Percentiles rank a stretch among this genome's conserved stretches.
Evolutionary conservation across 2,329 filamentous ascomycete genomes (phyloP).

Genomic region (Xylaria sp.): DNA sequence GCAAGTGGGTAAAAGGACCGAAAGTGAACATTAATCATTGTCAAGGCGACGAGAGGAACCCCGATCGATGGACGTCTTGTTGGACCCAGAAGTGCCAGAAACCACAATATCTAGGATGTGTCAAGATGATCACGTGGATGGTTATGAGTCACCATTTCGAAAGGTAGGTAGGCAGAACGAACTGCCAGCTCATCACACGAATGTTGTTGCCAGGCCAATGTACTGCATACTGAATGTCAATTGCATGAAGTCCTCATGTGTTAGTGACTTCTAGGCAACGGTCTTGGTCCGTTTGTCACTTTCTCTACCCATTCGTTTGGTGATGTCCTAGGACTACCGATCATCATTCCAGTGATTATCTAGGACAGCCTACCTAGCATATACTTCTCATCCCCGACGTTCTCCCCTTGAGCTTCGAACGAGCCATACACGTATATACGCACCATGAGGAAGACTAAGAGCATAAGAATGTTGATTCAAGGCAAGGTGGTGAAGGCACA

Average conservation of each 20-base stretch:
- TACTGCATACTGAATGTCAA: background rate
- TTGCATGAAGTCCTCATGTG: background rate
- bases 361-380: too few species aligned
- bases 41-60: background rate
- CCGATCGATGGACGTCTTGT: background rate
- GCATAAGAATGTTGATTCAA: too few species aligned
- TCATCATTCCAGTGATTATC: background rate
- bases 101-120: background rate
- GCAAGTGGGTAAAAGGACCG: background rate
- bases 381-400: too few species aligned
- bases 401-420: too few species aligned
- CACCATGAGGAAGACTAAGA: too few species aligned
- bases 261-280: background rate
- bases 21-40: background rate
- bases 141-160: background rate
- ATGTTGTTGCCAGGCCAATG: background rate
- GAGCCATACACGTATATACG: too few species aligned
- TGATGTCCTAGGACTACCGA: too few species aligned
- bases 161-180: background rate
- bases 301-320: background rate
- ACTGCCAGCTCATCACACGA: background rate
- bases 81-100: background rate
- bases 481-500: too few species aligned
- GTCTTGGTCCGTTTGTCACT: background rate
- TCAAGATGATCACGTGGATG: background rate